Evolutionary conservation across 1,284 basidiomycete genomes (phyloP), one percentile per base, ranked within the genome.

Genomic region (Prillingera fragicola): DNA sequence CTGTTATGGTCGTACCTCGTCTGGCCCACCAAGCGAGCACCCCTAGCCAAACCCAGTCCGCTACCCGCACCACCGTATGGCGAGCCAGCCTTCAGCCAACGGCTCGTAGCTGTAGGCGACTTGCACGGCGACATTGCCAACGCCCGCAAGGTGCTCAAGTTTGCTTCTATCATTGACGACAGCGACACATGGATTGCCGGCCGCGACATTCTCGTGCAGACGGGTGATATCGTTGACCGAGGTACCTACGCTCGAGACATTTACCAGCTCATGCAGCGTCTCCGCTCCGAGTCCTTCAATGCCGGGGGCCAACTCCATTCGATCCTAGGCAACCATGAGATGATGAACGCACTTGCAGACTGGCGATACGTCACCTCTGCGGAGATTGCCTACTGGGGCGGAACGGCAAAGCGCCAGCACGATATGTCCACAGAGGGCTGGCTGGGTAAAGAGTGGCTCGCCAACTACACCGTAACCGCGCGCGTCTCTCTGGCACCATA

Each of bases 171-270:
- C 6, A 79, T 84, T 4, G 56, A 62, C 44, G 79, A 84, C 54
- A 73, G 78, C n/a, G 81, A 79, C 0, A 72, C 81, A 41, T 94
- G 89, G 89, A 78, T 79, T 8, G 88, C 83, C 1, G 74, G 83
- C 18, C 79, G 80, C 4, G 86, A 89, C 63, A 80, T 83, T 43
- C 82, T 91, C 52, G 88, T 92, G 13, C 89, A 94, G 73, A 94
- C 90, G 0, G 90, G 90, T 4, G 90, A 95, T 67, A 91, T 94
- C 34, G 85, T 94, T 51, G 89, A 92, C 69, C 76, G 85, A 79
- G 90, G 90, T 1, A 82, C 85, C 33, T 87, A 91, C 69, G 91
- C 89, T 0, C 84, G 89, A 37, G 78, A 80, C 41, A 76, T 94
- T 18, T 94, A 85, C 64, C 60, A 74, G 26, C 81, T 84, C 77